phyloP scores from a whole-genome alignment of 1,139 yeast species.

The Kodamaea derodonti region DNA sequence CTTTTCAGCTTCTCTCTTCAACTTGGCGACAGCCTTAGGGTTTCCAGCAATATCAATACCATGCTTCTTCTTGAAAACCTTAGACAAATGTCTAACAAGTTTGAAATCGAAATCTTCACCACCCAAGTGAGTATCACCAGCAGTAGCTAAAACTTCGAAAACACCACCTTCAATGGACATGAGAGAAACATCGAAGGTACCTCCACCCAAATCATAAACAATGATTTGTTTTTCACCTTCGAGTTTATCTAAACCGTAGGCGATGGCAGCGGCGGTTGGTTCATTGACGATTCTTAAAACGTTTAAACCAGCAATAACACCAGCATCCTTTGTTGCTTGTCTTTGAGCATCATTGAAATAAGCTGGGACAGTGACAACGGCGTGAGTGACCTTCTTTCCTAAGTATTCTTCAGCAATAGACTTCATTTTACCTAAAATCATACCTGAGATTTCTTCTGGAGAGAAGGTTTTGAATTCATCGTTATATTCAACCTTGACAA shows the following conservation, averaged over 20 bases:
- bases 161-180: slow-evolving; percentile 52
- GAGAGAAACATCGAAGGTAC: slow-evolving; percentile 51
- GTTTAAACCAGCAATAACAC: slow-evolving; percentile 92
- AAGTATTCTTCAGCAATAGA: slow-evolving; percentile 89
- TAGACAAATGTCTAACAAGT: slow-evolving; percentile 79
- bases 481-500: slow-evolving; percentile 65
- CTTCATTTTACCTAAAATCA: slow-evolving; percentile 91
- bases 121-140: slow-evolving; percentile 56
- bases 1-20: slow-evolving; percentile 95
- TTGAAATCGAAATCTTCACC: slow-evolving; percentile 97
- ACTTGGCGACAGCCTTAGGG: slow-evolving; percentile 78
- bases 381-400: slow-evolving; percentile 86
- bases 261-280: slow-evolving; percentile 98
- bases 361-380: slow-evolving; percentile 96
- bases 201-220: slow-evolving; percentile 54
- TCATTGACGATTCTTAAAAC: slow-evolving; percentile 94
- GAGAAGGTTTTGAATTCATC: slow-evolving; percentile 64
- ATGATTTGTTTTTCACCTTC: slow-evolving; percentile 47
- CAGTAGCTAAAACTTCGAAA: slow-evolving; percentile 50
- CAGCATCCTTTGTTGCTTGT: slow-evolving; percentile 98
- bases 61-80: slow-evolving; percentile 86
- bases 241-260: slow-evolving; percentile 90
- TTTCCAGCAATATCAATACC: slow-evolving; percentile 70
- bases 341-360: slow-evolving; percentile 98
- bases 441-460: slow-evolving; percentile 89